Percentiles rank a stretch among this genome's conserved stretches.
Evolutionary conservation across 2,329 filamentous ascomycete species (phyloP).

Genomic region (Diaporthe sp.): DNA sequence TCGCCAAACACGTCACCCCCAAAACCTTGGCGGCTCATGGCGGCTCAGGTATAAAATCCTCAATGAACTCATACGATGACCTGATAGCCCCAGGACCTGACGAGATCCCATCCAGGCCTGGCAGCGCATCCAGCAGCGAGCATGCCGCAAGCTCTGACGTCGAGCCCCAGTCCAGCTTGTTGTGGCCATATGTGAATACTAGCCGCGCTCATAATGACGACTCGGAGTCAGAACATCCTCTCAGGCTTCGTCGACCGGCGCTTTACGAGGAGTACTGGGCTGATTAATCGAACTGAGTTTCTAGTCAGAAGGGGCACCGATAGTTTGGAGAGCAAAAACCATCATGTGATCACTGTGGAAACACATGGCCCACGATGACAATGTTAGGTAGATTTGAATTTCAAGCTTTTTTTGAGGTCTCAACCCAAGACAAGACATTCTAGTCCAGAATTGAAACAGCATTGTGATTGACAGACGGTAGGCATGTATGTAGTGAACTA

Average conservation of each 20-base stretch:
- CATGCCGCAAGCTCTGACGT: not conserved
- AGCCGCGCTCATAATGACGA: not conserved
- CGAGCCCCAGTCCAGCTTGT: not conserved
- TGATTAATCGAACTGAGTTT: too few species aligned
- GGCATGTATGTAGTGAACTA: not conserved
- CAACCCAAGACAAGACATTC: not conserved
- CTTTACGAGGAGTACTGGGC: slow-evolving; percentile 21
- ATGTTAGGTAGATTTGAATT: not conserved
- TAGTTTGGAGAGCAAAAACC: not conserved
- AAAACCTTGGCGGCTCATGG: not conserved
- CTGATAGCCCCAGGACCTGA: not conserved
- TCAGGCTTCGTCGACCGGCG: not conserved
- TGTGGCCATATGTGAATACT: slow-evolving; percentile 8
- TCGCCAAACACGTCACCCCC: not conserved
- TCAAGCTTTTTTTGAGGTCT: not conserved
- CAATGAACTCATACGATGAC: not conserved
- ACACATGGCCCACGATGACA: not conserved
- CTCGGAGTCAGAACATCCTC: not conserved
- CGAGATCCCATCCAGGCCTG: not conserved
- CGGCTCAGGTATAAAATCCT: not conserved
- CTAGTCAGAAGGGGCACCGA: too few species aligned
- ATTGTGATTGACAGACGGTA: not conserved
- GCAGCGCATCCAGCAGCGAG: not conserved
- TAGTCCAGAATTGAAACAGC: not conserved
- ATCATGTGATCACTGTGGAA: too few species aligned